These are phyloP conservation scores for Clavaria fumosa DNA, from an alignment of 768 basidiomycete species.

Conservation along the genomic window DNA sequence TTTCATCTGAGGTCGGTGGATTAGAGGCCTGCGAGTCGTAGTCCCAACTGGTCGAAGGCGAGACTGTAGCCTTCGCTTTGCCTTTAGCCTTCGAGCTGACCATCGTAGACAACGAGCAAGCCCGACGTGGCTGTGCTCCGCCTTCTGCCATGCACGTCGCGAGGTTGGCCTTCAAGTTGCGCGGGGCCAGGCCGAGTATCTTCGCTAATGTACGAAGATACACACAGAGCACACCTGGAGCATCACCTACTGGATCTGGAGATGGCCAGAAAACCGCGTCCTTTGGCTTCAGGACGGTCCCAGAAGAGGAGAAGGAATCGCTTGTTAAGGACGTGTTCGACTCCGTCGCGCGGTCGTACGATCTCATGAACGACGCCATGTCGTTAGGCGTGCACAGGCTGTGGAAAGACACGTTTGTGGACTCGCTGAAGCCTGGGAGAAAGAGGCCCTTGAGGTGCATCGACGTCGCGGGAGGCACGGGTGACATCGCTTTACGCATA, in stretches of 20 bases:
- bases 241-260: conserved; percentile 1
- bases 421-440: conserved; percentile 57
- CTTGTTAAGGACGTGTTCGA: conserved; percentile 90
- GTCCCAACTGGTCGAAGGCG: conserved; percentile 1
- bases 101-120: no score
- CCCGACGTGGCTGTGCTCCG: no score
- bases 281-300: conserved; percentile 87
- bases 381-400: conserved; percentile 91
- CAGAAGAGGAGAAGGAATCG: conserved; percentile 73
- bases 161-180: no score
- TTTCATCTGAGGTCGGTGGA: conserved; percentile 23
- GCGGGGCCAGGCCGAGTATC: no score
- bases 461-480: conserved; percentile 95
- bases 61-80: not conserved
- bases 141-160: no score
- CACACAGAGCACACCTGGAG: no score
- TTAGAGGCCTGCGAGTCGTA: no score
- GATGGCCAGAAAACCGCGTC: conserved; percentile 49
- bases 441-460: conserved; percentile 67
- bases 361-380: conserved; percentile 98
- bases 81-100: not conserved
- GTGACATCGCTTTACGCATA: conserved; percentile 91
- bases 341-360: conserved; percentile 90
- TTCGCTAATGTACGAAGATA: no score
- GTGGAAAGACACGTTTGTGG: conserved; percentile 91